Evolutionary conservation across 768 basidiomycete species (phyloP), one percentile per base, ranked within the genome.

Genomic region (Leucosporidium scottii): DNA sequence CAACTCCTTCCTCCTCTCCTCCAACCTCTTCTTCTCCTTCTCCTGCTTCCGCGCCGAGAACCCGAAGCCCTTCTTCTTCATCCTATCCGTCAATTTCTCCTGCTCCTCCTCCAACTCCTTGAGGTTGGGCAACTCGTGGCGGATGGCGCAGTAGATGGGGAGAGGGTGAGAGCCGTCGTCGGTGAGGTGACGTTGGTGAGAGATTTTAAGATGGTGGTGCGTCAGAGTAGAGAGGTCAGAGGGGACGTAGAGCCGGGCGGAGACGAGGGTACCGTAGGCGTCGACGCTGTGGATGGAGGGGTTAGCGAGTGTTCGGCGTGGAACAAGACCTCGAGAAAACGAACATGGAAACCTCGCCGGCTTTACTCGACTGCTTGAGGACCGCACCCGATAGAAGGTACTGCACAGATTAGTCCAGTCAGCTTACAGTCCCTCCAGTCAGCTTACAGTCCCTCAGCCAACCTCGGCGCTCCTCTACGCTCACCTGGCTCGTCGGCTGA

Each of bases 131-230:
- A 71, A 47, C 62, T 76, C 75, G 64, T 77, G 77, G 9, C 73
- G 70, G 21, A 78, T 69, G 18, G 74, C 72, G 12, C 74, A 75
- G 67, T 78, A 78, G 54, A 79, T 78, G 15, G 78, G 78, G 23
- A 79, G 61, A 0, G 78, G 77, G 28, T 73, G 44, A 5, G 50
- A 15, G 5, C 71, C 76, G 28, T 71, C 63, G 58, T 76, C 76
- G 39, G 74, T 58, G 23, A 70, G 55, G 18, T 57, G 15, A 17
- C 75, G 64, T 27, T 75, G 72, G 56, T 73, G 63, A 1, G 77
- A 77, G 25, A 71, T 62, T 31, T 74, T 74, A 57, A 78, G 72
- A 27, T 74, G 34, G 17, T 62, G 64, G 10, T 72, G 68, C 60
- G 76, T 69, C 36, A 78, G 69, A 0, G 62, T 58, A 8, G 31